Evolutionary conservation across 805 yeast genomes (phyloP), one percentile per base, ranked within the genome.

Genomic region (Helenozyma baotianmanensis): DNA sequence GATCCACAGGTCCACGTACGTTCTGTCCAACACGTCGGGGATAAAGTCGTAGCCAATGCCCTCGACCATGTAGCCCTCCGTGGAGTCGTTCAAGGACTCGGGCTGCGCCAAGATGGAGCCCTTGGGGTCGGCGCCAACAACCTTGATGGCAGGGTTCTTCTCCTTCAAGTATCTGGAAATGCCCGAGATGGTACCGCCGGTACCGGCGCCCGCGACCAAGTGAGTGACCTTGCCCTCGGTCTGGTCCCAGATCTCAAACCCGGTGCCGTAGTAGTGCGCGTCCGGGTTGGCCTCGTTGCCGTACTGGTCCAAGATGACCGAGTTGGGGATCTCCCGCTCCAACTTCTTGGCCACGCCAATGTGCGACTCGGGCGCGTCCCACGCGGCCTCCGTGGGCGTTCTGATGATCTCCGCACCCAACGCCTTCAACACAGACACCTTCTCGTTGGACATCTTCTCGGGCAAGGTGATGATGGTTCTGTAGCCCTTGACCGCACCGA

Each of bases 161-260:
- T 78, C 84, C 64, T 84, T 84, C 48, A 90, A 68, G 58, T 70
- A 92, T 39, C 70, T 70, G 3, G 95, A 75, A 18, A 88, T 88
- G 35, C 98, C 98, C n/a, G 95, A 70, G 28, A 90, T 86, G 2
- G 98, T 92, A 36, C 98, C 98, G 62, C 95, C 95, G 37, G 95
- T 85, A 63, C 95, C 95, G 6, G 95, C 95, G 58, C 95, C 95
- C 23, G 95, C 95, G 34, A 86, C 82, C 27, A 86, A 68, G 40
- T 80, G 86, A 34, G 76, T 77, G 33, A 86, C 68, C 39, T 78
- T 73, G 22, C 89, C 85, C 16, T 70, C 60, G 11, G 90, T 74
- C 61, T 85, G 95, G 40, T 78, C 77, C 79, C 88, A 83, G 50
- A 85, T 85, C 62, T 85, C 95, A 43, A 64, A 77, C 35, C 95